Percentiles rank a stretch among this genome's conserved stretches.
Evolutionary conservation across 2,329 filamentous ascomycete genomes (phyloP).

Genomic region (Thelonectria rubi): DNA sequence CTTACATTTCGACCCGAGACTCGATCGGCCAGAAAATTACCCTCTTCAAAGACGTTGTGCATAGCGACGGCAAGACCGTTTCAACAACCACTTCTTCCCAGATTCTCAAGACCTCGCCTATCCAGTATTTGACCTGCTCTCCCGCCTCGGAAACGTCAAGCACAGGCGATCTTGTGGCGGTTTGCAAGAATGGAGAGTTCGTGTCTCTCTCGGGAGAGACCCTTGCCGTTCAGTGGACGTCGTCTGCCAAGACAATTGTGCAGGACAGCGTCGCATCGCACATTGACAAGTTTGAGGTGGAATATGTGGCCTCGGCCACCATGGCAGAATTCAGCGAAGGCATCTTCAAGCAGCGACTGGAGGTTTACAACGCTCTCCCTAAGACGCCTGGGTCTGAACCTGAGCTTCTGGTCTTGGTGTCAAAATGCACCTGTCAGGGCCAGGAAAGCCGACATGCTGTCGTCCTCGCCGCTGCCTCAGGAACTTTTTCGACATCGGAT

Average conservation of each 20-base stretch:
- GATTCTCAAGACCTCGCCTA: slow-evolving; percentile 50
- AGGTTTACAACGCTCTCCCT: slow-evolving; percentile 61
- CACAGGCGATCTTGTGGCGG: slow-evolving; percentile 58
- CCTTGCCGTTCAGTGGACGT: slow-evolving; percentile 47
- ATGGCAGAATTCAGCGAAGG: slow-evolving; percentile 62
- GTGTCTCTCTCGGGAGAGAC: slow-evolving; percentile 67
- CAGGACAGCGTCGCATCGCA: slow-evolving; percentile 47
- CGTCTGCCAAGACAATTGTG: slow-evolving; percentile 46
- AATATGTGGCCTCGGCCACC: slow-evolving; percentile 58
- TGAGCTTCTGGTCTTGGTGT: slow-evolving; percentile 65
- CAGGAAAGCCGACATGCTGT: slow-evolving; percentile 45
- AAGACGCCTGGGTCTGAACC: slow-evolving; percentile 57
- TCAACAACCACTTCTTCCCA: slow-evolving; percentile 58
- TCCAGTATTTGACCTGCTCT: slow-evolving; percentile 49
- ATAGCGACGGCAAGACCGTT: slow-evolving; percentile 60
- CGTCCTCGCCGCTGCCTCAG: slow-evolving; percentile 46
- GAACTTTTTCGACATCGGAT: slow-evolving; percentile 37
- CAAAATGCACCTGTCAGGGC: slow-evolving; percentile 46
- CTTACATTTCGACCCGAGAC: slow-evolving; percentile 66
- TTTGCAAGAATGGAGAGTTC: slow-evolving; percentile 69
- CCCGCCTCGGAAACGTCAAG: slow-evolving; percentile 40
- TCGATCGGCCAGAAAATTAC: slow-evolving; percentile 61
- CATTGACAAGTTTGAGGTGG: slow-evolving; percentile 55
- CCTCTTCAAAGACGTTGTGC: slow-evolving; percentile 66
- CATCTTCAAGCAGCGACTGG: slow-evolving; percentile 63